Evolutionary conservation across 495 filamentous ascomycete species (phyloP), one percentile per base, ranked within the genome.

Genomic region (Hypoxylon fuscum): DNA sequence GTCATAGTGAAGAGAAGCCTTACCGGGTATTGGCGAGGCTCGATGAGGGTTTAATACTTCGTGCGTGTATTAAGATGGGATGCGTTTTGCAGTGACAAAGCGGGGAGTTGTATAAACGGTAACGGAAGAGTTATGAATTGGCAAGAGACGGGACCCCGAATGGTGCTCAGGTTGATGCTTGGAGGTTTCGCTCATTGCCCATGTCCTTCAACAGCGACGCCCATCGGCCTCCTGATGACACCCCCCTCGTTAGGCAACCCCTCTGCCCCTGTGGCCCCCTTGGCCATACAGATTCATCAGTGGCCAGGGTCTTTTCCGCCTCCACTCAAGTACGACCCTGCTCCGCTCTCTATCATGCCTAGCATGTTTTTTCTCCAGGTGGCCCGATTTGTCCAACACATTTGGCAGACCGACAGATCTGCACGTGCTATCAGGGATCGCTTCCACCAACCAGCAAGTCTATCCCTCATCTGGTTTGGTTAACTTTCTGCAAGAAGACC

Each of bases 331-430:
- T 66, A 48, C 31, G 12, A 62, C 63, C 22, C 35, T 53, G 40
- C 57, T 66, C 63, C 57, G 53, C 63, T 58, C 63, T 58, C 40
- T 62, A 49, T 66, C 58, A 66, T 62, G 63, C 63, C 57, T 55
- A 62, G 57, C 57, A 62, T 66, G 57, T 57, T 58, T 66, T 60
- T 62, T 57, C 63, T 66, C 63, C 63, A 66, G 46, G 63, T 66
- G 63, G 63, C 63, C 63, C 63, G 63, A 66, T 66, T 66, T 62
- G 63, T 66, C 63, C 57, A 66, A 66, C 63, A 58, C 57, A 66
- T 62, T 62, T 66, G 52, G 63, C 57, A 66, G 63, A 66, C 62
- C 63, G 56, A 66, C 63, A 66, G 63, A 66, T 66, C 63, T 66
- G 63, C 63, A 66, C 63, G 63, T 66, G 63, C 63, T 66, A 29